Base-by-base conservation (phyloP, 306 rosid species). In the Medicago truncatula region DNA sequence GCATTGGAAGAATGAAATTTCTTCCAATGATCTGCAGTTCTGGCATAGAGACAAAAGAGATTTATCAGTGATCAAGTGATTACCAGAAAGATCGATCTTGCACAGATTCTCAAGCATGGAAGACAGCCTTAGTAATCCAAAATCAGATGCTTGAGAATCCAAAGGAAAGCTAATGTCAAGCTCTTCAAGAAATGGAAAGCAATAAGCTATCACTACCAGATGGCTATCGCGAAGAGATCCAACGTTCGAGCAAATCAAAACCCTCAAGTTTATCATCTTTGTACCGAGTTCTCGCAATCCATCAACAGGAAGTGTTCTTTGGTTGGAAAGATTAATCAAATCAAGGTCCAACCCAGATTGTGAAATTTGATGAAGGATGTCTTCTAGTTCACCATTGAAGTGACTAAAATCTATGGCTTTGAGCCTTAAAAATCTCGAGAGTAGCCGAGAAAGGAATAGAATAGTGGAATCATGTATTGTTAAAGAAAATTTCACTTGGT, bases 1-100 rank as follows among this genome's bases (percentile, higher is more conserved):
- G 44, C 97, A 91, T 5, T 18, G 70, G 68, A 70, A 60, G 56
- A 91, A 49, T 8, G 79, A 82, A 36, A 94, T 75, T 61, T 88
- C 94, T 59, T 81, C 73, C 64, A 94, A 63, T 41, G 71, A 62
- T 39, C 34, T 46, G 44, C 96, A 88, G 40, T 86, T 83, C n/a
- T 41, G 60, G 8, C 90, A 82, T 16, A 89, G 62, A 60, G 47
- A 78, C 53, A 73, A 14, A 75, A 91, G 85, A 11, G 97, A 86
- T 41, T 53, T 62, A 72, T 88, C 86, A 23, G 94, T 85, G 69
- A 91, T 77, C 44, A 84, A 79, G 56, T 72, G 34, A 76, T 86
- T 88, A 73, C 96, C 96, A 47, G 95, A 90, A 21, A 93, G 75
- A 67, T 89, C 65, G 71, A 89, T 74, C 88, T 81, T 93, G 68